Evolutionary conservation across 345 rosid genomes (phyloP).

Genomic region (Syzygium jambos): DNA sequence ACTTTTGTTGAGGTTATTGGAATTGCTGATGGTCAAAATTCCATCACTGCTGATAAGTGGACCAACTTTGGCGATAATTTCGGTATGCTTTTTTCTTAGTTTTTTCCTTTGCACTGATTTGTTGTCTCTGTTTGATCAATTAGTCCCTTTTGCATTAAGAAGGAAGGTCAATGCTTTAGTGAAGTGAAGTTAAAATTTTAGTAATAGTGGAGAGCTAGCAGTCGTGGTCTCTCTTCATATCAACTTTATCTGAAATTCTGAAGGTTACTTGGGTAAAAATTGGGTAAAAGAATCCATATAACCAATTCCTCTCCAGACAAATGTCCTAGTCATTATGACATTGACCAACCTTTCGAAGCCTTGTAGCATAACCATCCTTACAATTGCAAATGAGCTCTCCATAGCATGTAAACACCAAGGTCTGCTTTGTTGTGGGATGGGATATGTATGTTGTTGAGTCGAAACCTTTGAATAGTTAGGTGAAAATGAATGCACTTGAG

Average conservation of each 20-base stretch:
- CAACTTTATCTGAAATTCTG: not conserved
- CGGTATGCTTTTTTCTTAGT: slow-evolving; percentile 29
- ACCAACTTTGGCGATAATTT: slow-evolving; percentile 71
- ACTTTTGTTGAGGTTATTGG: slow-evolving; percentile 80
- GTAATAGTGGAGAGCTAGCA: not conserved
- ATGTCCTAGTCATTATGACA: not conserved
- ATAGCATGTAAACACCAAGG: not conserved
- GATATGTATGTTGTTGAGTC: not conserved
- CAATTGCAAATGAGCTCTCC: not conserved
- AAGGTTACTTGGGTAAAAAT: not conserved
- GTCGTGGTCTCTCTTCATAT: not conserved
- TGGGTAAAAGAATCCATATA: not conserved
- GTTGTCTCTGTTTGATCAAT: not conserved
- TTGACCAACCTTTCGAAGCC: not conserved
- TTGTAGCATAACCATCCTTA: not conserved
- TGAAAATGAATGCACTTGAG: not conserved
- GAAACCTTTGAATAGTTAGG: not conserved
- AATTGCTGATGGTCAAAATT: slow-evolving; percentile 61
- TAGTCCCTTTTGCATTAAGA: not conserved
- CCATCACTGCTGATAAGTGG: slow-evolving; percentile 58
- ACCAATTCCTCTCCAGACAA: not conserved
- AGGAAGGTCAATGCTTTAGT: not conserved
- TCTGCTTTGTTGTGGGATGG: not conserved
- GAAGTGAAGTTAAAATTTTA: not conserved
- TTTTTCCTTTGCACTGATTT: not conserved